phyloP scores from a whole-genome alignment of 2,329 filamentous ascomycete species.

The Penicillium sp. region DNA sequence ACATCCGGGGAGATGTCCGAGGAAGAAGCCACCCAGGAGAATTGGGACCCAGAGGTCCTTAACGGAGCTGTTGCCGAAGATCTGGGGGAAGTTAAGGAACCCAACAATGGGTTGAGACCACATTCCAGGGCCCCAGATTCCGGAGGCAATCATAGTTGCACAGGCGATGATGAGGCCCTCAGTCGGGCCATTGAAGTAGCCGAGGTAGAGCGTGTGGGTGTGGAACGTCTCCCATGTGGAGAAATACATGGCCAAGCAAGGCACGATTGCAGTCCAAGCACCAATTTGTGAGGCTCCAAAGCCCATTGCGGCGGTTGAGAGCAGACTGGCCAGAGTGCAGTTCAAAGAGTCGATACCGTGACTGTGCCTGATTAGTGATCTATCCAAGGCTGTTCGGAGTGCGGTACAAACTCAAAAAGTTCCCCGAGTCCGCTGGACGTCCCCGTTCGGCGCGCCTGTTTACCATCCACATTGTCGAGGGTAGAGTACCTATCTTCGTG shows the following conservation, averaged over 20 bases:
- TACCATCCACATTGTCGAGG: conserved; percentile 98
- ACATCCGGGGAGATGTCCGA: conserved; percentile 82
- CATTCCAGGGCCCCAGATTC: conserved; percentile 81
- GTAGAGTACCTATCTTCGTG: conserved; percentile 66
- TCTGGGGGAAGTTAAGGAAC: conserved; percentile 60
- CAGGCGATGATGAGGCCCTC: conserved; percentile 91
- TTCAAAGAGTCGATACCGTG: conserved; percentile 98
- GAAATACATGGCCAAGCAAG: conserved; percentile 97
- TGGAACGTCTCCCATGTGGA: conserved; percentile 99
- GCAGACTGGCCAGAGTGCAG: conserved; percentile 86
- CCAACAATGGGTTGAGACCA: conserved; percentile 75
- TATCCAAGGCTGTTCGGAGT: conserved; percentile 6
- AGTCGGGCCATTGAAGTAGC: conserved; percentile 94
- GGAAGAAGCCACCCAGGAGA: conserved; percentile 62
- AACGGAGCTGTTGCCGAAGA: conserved; percentile 70
- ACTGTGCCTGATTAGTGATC: conserved; percentile 38
- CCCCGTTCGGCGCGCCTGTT: conserved; percentile 90
- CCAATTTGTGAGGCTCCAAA: conserved; percentile 80
- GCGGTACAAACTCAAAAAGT: conserved; percentile 71
- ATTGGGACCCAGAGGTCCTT: conserved; percentile 83
- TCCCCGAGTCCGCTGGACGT: conserved; percentile 94
- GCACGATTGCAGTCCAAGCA: conserved; percentile 85
- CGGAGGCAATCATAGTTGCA: conserved; percentile 78
- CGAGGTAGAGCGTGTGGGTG: conserved; percentile 93
- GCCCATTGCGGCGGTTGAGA: conserved; percentile 91